A percentile compares a stretch with the other conserved stretches of the same genome.
phyloP scores from a whole-genome alignment of 352 stramenopile genomes.

The Globisporangium radiosum region DNA sequence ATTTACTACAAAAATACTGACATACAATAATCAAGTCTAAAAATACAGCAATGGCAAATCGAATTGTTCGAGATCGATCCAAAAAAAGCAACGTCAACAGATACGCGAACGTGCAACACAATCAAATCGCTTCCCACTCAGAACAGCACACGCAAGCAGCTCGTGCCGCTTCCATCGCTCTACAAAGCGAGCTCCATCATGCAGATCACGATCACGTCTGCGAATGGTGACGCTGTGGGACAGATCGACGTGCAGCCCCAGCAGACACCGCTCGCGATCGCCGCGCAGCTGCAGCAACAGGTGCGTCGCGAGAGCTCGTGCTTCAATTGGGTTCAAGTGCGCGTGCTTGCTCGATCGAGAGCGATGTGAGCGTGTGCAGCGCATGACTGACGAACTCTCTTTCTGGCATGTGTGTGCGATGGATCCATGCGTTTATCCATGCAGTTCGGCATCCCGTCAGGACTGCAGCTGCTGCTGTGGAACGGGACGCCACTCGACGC shows the following conservation, averaged over 20 bases:
- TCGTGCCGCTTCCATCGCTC: too few species aligned
- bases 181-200: conserved; percentile 13
- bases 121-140: not conserved
- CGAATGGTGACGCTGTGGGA: conserved; percentile 45
- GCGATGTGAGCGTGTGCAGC: not conserved
- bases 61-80: not conserved
- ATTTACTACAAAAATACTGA: too few species aligned
- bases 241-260: conserved; percentile 48
- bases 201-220: conserved; percentile 62
- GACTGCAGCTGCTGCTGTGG: conserved; percentile 51
- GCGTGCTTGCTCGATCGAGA: not conserved
- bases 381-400: not conserved
- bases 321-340: not conserved
- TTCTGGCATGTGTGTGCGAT: conserved; percentile 1
- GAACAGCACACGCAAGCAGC: too few species aligned
- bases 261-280: conserved; percentile 37
- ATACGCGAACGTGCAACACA: not conserved
- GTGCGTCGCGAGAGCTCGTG: conserved; percentile 14
- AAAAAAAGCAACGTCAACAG: not conserved
- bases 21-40: too few species aligned
- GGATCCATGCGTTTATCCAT: not conserved
- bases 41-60: not conserved
- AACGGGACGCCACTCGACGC: conserved; percentile 47
- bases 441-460: conserved; percentile 60
- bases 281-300: conserved; percentile 43